Conservation (phyloP, 306 rosid genomes). For the Cicer yamashitae region DNA sequence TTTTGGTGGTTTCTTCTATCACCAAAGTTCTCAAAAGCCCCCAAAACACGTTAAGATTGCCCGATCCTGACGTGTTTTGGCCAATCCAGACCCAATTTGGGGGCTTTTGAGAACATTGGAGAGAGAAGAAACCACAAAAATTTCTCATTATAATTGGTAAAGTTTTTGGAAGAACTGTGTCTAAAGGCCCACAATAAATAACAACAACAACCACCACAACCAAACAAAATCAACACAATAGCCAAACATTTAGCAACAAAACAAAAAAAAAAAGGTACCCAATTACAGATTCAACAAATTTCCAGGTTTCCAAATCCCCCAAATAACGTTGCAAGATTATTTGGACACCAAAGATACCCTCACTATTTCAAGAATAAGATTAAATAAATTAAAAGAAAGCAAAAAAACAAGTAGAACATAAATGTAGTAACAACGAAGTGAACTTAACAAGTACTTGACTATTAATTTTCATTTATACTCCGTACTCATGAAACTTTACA, state of each 20-base stretch:
- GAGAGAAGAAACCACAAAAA: no score
- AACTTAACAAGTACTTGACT: background rate
- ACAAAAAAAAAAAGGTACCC: background rate
- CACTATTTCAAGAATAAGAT: background rate
- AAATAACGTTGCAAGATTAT: background rate
- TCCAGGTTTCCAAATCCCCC: background rate
- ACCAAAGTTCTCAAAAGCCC: no score
- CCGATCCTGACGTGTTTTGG: no score
- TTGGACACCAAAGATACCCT: background rate
- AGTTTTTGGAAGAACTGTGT: background rate
- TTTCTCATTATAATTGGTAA: background rate
- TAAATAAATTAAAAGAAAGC: background rate
- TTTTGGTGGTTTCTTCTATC: no score
- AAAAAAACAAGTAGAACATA: background rate
- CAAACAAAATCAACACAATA: background rate
- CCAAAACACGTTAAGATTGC: no score
- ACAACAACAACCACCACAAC: background rate
- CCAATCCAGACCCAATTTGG: no score
- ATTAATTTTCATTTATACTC: background rate
- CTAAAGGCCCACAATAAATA: conserved; percentile 26
- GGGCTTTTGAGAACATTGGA: no score
- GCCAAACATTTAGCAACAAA: background rate
- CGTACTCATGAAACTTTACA: background rate
- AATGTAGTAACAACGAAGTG: background rate
- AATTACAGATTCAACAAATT: conserved; percentile 25